Percentiles rank a stretch among this genome's conserved stretches.
Evolutionary conservation across 768 basidiomycete genomes (phyloP).

Genomic region (Collybia sordida): DNA sequence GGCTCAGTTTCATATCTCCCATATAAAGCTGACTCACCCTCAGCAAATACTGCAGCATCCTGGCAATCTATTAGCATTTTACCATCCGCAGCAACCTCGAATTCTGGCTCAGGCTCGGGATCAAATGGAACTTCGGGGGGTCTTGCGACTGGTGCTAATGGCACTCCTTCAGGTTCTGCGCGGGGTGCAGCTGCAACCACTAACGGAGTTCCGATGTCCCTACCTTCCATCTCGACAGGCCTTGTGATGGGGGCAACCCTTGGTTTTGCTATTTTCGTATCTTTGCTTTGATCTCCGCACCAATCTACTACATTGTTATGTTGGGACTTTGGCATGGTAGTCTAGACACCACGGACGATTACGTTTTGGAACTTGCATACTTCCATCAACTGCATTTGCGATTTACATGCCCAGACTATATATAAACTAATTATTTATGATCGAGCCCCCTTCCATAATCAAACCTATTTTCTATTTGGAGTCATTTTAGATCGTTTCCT

Average conservation of each 20-base stretch:
- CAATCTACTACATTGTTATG: neutral
- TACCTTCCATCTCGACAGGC: neutral
- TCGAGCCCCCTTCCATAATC: too few relatives aligned
- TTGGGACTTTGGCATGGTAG: neutral
- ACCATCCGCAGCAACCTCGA: constrained; percentile 40
- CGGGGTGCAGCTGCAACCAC: constrained; percentile 8
- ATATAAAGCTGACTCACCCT: constrained; percentile 61
- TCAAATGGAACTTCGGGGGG: constrained; percentile 2
- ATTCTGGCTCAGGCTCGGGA: neutral
- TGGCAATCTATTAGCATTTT: constrained; percentile 51
- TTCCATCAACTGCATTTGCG: too few relatives aligned
- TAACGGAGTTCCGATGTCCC: constrained; percentile 1
- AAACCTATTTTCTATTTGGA: too few relatives aligned
- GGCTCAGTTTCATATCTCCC: constrained; percentile 63
- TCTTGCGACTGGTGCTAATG: constrained; percentile 8
- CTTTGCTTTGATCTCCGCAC: constrained; percentile 7
- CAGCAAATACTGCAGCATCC: constrained; percentile 48
- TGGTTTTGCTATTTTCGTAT: constrained; percentile 8
- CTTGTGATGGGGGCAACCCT: constrained; percentile 10
- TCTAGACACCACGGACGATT: too few relatives aligned
- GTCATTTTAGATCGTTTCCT: too few relatives aligned
- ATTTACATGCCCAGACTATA: too few relatives aligned
- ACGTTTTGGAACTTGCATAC: too few relatives aligned
- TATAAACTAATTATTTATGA: too few relatives aligned
- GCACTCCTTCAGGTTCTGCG: constrained; percentile 9